Conservation (phyloP, 2,329 filamentous ascomycete species). For the Cadophora sp. region DNA sequence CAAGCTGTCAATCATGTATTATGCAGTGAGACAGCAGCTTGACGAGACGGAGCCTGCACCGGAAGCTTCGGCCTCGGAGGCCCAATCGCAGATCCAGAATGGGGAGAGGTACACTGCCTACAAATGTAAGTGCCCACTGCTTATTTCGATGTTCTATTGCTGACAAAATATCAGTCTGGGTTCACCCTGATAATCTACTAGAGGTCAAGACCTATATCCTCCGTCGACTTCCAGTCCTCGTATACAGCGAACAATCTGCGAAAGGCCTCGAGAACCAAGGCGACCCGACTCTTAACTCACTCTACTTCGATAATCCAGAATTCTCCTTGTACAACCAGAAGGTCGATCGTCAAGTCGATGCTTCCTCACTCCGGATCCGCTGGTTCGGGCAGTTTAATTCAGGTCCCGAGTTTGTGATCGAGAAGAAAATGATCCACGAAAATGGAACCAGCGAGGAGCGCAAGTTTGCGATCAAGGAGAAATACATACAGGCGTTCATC, state of each 20-base stretch:
- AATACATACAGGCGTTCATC: slow-evolving; percentile 89
- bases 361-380: slow-evolving; percentile 82
- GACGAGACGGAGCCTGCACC: slow-evolving; percentile 58
- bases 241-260: slow-evolving; percentile 88
- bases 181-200: slow-evolving; percentile 92
- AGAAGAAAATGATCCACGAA: slow-evolving; percentile 86
- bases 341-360: slow-evolving; percentile 75
- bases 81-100: slow-evolving; percentile 62
- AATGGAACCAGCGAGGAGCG: slow-evolving; percentile 80
- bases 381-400: slow-evolving; percentile 89
- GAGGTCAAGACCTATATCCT: slow-evolving; percentile 97
- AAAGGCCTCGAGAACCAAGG: slow-evolving; percentile 81
- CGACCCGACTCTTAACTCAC: slow-evolving; percentile 90
- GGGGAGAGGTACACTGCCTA: slow-evolving; percentile 82
- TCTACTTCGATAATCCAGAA: slow-evolving; percentile 91
- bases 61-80: slow-evolving; percentile 47
- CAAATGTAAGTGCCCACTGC: slow-evolving; percentile 69
- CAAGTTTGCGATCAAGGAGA: slow-evolving; percentile 87
- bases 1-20: slow-evolving; percentile 94
- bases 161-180: slow-evolving; percentile 72
- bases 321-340: slow-evolving; percentile 90
- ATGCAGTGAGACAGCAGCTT: slow-evolving; percentile 85
- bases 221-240: slow-evolving; percentile 85
- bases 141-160: slow-evolving; percentile 23
- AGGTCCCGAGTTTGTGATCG: slow-evolving; percentile 81